Evolutionary conservation across 306 rosid genomes (phyloP), one percentile per base, ranked within the genome.

Genomic region (Malus sieversii): DNA sequence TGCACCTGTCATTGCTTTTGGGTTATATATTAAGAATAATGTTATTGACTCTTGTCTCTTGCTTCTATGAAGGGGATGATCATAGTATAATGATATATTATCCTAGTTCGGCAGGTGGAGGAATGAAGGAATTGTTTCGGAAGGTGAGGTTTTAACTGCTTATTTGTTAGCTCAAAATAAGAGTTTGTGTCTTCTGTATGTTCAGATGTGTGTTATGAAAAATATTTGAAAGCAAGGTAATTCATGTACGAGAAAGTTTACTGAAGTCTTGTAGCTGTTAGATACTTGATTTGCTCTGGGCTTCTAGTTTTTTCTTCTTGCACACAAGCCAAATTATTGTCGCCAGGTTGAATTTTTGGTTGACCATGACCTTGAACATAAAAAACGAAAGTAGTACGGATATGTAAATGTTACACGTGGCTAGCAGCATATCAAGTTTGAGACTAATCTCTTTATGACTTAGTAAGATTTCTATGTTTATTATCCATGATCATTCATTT

Each of bases 81-180:
- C 99, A 95, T 87, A 83, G 97, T 79, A 90, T 95, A 83, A 95
- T 90, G 99, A 95, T 95, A 89, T 92, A 95, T 81, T 95, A 95
- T 86, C 99, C 99, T 27, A 95, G 99, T 83, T 90, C 97, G 53
- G 99, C 98, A 22, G 99, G 99, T 78, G 96, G 97, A 77, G 99
- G 99, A 64, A 95, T 95, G 99, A 95, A 95, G 91, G 96, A 92
- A 80, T 81, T 95, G 72, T 95, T 95, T 82, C 88, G 99, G 88
- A 95, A 95, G 99, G 99, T 95, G 83, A 84, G 92, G 53, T 83
- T 71, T 77, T 68, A 71, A 81, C 78, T 76, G 68, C 40, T 22
- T 75, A 68, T 82, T 60, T 66, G 75, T 85, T 67, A 73, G 71
- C 70, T 68, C 67, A 65, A 73, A 69, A 68, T 9, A 57, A 72